Percentiles rank a stretch among this genome's conserved stretches.
phyloP scores from a whole-genome alignment of 768 basidiomycete species.

The Pulveroboletus sp. region DNA sequence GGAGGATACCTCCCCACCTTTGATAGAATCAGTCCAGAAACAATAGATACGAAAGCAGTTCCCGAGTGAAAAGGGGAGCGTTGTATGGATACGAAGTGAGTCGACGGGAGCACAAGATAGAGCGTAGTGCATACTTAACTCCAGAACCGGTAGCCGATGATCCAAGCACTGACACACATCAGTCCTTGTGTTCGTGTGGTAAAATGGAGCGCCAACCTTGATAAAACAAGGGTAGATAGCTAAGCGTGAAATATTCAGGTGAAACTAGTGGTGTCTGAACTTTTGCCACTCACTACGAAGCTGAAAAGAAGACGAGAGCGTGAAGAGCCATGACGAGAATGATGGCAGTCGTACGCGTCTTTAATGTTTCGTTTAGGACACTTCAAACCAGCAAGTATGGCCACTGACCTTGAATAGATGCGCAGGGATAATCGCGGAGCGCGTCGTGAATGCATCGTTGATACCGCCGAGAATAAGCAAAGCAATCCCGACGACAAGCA shows the following conservation, averaged over 20 bases:
- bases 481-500: slow-evolving; percentile 52
- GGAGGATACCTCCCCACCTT: slow-evolving; percentile 54
- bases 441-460: slow-evolving; percentile 59
- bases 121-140: slow-evolving; percentile 43
- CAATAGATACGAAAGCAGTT: slow-evolving; percentile 45
- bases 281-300: slow-evolving; percentile 21
- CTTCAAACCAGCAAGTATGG: not conserved
- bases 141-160: slow-evolving; percentile 68
- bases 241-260: slow-evolving; percentile 1
- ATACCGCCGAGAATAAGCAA: slow-evolving; percentile 47
- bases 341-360: slow-evolving; percentile 71
- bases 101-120: not conserved
- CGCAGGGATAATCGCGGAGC: slow-evolving; percentile 70
- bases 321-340: slow-evolving; percentile 59
- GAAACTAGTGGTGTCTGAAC: not conserved
- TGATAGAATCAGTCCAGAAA: slow-evolving; percentile 55
- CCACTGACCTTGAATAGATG: slow-evolving; percentile 60
- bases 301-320: slow-evolving; percentile 56
- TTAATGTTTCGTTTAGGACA: not conserved
- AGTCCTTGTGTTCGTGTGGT: not conserved
- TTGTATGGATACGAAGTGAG: slow-evolving; percentile 37
- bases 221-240: slow-evolving; percentile 72
- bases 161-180: slow-evolving; percentile 46
- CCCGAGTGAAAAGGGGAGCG: slow-evolving; percentile 74
- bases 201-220: slow-evolving; percentile 36